A percentile compares a stretch with the other conserved stretches of the same genome.
Conservation (phyloP, 164 flowering plant species). For the Pachysandra terminalis region DNA sequence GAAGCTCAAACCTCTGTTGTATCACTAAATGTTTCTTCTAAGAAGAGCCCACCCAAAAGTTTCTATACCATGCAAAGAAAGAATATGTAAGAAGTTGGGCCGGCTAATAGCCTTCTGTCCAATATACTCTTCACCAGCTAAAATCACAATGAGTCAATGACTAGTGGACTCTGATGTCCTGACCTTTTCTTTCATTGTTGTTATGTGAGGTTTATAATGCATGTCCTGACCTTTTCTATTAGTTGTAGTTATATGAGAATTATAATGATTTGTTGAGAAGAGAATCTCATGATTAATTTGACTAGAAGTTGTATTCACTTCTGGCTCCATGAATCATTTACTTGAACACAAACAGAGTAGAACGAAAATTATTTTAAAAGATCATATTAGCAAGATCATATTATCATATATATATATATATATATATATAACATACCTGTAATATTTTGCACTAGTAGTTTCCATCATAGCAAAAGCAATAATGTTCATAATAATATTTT, state of each 20-base stretch:
- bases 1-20: background rate
- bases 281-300: background rate
- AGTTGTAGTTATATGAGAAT: background rate
- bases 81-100: background rate
- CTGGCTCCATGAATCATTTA: background rate
- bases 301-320: too few species aligned
- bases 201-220: too few species aligned
- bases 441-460: background rate
- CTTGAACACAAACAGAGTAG: background rate
- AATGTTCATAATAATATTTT: background rate
- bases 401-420: background rate
- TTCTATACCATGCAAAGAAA: background rate
- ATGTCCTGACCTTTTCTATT: background rate
- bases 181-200: too few species aligned
- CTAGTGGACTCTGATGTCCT: background rate
- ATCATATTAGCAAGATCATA: background rate
- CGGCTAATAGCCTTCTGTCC: background rate
- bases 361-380: background rate
- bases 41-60: background rate
- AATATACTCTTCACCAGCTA: background rate
- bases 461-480: background rate
- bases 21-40: background rate
- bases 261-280: background rate
- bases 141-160: background rate
- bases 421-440: background rate